These are phyloP conservation scores for Mycena rosella DNA, from an alignment of 768 basidiomycete genomes.

Conservation along the genomic window DNA sequence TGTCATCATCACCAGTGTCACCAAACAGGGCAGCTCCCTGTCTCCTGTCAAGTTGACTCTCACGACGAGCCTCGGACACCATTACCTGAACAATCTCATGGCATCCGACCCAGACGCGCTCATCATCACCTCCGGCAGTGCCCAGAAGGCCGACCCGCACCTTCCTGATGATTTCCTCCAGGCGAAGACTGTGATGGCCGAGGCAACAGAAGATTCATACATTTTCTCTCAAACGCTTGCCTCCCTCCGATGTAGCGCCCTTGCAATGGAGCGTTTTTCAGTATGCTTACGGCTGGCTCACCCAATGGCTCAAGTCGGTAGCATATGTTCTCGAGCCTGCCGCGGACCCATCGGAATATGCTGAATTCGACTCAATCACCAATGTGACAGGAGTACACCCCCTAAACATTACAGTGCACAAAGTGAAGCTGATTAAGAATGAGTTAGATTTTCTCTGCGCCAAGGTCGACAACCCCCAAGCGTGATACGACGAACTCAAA, in stretches of 20 bases:
- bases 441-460: no score
- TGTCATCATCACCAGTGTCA: conserved; percentile 38
- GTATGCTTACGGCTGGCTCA: no score
- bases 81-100: conserved; percentile 31
- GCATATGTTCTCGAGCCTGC: no score
- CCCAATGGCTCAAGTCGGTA: no score
- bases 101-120: conserved; percentile 2
- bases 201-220: conserved; percentile 12
- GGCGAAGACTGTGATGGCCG: background rate
- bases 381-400: no score
- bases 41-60: conserved; percentile 43
- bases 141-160: background rate
- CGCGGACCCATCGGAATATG: no score
- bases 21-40: conserved; percentile 42
- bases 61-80: conserved; percentile 38
- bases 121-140: background rate
- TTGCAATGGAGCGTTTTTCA: conserved; percentile 36
- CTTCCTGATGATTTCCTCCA: background rate
- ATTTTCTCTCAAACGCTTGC: conserved; percentile 13
- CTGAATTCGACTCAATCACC: no score
- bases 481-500: no score
- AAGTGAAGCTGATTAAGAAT: no score
- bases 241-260: conserved; percentile 1
- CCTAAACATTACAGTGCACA: no score
- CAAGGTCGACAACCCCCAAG: no score